A percentile compares a stretch with the other conserved stretches of the same genome.
phyloP scores from a whole-genome alignment of 345 rosid genomes.

The Stellera chamaejasme region DNA sequence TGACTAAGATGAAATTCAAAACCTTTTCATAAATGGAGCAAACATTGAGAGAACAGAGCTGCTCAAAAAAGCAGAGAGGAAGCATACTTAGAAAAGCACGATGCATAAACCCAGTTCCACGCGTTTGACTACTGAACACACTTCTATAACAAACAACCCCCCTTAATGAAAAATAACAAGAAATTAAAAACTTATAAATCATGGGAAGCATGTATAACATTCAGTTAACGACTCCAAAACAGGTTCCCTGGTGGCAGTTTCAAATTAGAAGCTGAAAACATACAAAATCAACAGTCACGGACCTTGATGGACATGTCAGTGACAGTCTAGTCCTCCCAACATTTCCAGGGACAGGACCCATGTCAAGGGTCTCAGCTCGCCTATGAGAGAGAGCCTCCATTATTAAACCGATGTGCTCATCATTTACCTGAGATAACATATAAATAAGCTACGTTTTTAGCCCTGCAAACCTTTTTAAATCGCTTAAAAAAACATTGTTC shows the following conservation, averaged over 20 bases:
- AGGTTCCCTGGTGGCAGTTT: too few species aligned
- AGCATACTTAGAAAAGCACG: constrained; percentile 88
- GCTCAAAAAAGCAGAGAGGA: constrained; percentile 8
- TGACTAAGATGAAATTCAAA: too few species aligned
- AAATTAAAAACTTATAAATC: neutral
- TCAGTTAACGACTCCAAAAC: neutral
- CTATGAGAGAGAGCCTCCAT: constrained; percentile 97
- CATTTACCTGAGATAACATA: constrained; percentile 48
- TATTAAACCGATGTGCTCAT: constrained; percentile 84
- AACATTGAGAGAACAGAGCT: constrained; percentile 1
- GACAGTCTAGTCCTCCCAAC: constrained; percentile 81
- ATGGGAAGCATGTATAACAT: neutral
- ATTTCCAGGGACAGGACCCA: constrained; percentile 94
- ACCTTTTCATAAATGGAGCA: too few species aligned
- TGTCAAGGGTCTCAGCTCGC: constrained; percentile 74
- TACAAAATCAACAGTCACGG: constrained; percentile 6
- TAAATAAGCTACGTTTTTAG: constrained; percentile 3
- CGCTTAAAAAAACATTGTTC: neutral
- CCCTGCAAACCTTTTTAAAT: constrained; percentile 7
- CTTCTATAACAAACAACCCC: constrained; percentile 98
- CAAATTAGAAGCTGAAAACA: neutral
- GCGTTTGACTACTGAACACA: constrained; percentile 96
- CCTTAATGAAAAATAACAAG: constrained; percentile 27
- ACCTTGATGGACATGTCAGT: constrained; percentile 96
- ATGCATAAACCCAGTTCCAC: constrained; percentile 99